These are phyloP conservation scores for Cymodocea nodosa DNA, from an alignment of 116 monocot species.

Conservation along the genomic window DNA sequence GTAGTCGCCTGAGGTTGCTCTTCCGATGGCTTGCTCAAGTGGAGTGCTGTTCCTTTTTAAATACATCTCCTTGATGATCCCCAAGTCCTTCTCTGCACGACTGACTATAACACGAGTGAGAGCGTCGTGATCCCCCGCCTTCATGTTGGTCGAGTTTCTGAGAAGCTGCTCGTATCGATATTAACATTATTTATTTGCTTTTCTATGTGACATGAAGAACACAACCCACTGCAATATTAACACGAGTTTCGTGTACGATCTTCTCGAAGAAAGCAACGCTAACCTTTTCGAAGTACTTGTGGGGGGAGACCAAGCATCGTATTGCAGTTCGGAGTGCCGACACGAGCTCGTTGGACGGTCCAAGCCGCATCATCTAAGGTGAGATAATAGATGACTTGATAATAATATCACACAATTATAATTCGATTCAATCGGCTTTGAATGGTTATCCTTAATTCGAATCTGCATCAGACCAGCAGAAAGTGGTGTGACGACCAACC, in stretches of 20 bases:
- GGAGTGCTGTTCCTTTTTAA: conserved; percentile 35
- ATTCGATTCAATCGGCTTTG: too few relatives aligned
- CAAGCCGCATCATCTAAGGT: too few relatives aligned
- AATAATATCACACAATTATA: too few relatives aligned
- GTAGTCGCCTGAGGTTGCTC: conserved; percentile 61
- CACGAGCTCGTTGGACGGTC: conserved; percentile 30
- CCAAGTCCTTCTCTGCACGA: conserved; percentile 76
- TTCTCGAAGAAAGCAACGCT: too few relatives aligned
- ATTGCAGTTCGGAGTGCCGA: conserved; percentile 27
- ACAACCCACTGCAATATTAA: too few relatives aligned
- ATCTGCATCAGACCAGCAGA: too few relatives aligned
- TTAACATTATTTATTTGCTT: too few relatives aligned
- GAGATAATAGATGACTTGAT: too few relatives aligned
- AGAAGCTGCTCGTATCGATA: conserved; percentile 48
- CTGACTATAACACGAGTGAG: conserved; percentile 64
- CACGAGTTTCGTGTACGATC: too few relatives aligned
- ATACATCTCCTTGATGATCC: conserved; percentile 51
- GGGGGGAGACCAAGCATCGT: conserved; percentile 32
- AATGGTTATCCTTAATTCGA: too few relatives aligned
- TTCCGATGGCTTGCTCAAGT: conserved; percentile 47
- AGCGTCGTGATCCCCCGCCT: conserved; percentile 34
- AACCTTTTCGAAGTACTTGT: conserved; percentile 57
- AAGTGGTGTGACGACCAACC: too few relatives aligned
- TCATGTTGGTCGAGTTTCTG: conserved; percentile 25
- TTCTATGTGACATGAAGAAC: too few relatives aligned